Evolutionary conservation across 2,329 filamentous ascomycete genomes (phyloP), one percentile per base, ranked within the genome.

Genomic region (Pseudocercospora crystallina): DNA sequence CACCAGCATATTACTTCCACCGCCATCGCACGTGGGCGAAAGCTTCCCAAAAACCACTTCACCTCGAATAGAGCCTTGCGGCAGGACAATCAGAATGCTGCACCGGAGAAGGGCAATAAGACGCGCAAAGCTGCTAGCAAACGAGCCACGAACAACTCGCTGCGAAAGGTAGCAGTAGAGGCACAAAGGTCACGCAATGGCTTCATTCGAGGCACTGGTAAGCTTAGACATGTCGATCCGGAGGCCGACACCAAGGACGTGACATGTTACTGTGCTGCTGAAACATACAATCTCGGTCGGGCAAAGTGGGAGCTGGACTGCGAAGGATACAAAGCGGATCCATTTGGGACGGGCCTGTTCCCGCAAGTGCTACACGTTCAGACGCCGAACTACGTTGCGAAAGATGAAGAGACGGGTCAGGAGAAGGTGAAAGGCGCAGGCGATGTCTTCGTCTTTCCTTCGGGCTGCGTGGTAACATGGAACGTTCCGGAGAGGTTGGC

Each of bases 401-500:
- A 69, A 51, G 64, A 70, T 47, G 40, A 79, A 10, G 78, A 54
- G 71, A 74, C 43, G 69, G 76, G 73, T 47, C 76, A 76, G 64
- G 61, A 62, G 15, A 56, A 47, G 26, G 43, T 51, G 13, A 57
- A 60, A 42, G 65, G 60, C 5, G 55, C 56, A 5, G 91, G 90
- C 31, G 94, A 99, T 71, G 83, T 97, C 43, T 97, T 97, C 66
- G 85, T 99, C 49, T 99, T 99, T 60, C 90, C 92, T 8, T 96
- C 91, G 0, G 94, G 94, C 9, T 95, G 91, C 10, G 81, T 97
- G 7, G 94, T 97, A 5, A 86, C 89, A 17, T 99, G 94, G 94
- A 88, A 89, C 5, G 78, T 96, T 1, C 85, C 89, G 1, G 81
- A 90, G 54, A 83, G 86, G 50, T 82, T 90, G 13, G 85, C 90